Evolutionary conservation across 352 stramenopile genomes (phyloP), one percentile per base, ranked within the genome.

Genomic region (Globisporangium polare): DNA sequence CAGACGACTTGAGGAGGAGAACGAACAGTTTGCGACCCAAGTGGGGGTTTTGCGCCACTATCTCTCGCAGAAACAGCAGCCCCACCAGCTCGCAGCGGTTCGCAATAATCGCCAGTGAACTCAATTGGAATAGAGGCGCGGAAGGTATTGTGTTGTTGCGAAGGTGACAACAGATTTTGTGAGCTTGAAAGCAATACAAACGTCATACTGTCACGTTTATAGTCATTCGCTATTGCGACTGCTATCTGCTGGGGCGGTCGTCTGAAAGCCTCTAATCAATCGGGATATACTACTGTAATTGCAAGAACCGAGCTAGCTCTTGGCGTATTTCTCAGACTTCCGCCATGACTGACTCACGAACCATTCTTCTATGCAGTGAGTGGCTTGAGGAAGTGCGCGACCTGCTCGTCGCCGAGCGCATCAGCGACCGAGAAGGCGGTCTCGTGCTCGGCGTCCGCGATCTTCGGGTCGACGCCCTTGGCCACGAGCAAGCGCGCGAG

Each of bases 321-420:
- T 20, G 17, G 41, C 41, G 22, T 10, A 46, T 22, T 46, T 46
- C 2, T 20, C 17, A 46, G 17, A 46, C 41, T 17, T 6, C 41
- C 18, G 5, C 15, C 41, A 22, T 46, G 33, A 39, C 33, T 46
- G 33, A 39, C 33, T 39, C 17, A 22, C 12, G 41, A 46, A 43
- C 37, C 15, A 43, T n/a, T n/a, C 4, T 24, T 47, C 60, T 57
- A 62, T 29, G 20, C 37, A 27, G 62, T 70, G 37, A 80, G 63
- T n/a, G 71, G 67, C 66, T 83, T 65, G 37, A 93, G 66, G 53
- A 79, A 91, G 49, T 76, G 54, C 15, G 80, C 83, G 18, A 93
- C 83, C n/a, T 89, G 72, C 24, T 88, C 80, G 53, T 94, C 86
- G 13, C 79, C 81, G 45, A 94, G 77, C n/a, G 76, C 86, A 29